These are phyloP conservation scores for Gnomoniopsis smithogilvyi DNA, from an alignment of 2,329 filamentous ascomycete genomes.

Conservation along the genomic window DNA sequence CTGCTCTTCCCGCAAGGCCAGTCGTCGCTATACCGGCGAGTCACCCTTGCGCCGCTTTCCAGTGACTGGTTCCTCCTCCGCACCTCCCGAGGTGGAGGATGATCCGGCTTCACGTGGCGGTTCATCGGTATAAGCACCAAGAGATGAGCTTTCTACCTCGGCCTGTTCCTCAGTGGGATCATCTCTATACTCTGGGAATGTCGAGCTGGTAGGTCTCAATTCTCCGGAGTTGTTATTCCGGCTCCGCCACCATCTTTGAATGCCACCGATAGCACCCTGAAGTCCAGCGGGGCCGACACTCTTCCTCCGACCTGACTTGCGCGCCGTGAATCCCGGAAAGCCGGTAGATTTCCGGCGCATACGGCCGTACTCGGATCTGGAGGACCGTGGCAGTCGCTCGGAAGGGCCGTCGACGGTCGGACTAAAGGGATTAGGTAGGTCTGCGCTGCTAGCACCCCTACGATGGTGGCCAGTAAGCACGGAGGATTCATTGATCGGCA, in stretches of 20 bases:
- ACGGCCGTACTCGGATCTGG: slow-evolving; percentile 27
- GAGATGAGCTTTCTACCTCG: background rate
- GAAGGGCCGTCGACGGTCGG: background rate
- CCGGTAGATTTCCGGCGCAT: slow-evolving; percentile 57
- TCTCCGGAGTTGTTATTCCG: slow-evolving; percentile 10
- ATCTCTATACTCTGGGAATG: slow-evolving; percentile 19
- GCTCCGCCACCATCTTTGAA: slow-evolving; percentile 53
- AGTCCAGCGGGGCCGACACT: slow-evolving; percentile 34
- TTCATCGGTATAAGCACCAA: slow-evolving; percentile 3
- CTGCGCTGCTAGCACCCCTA: slow-evolving; percentile 25
- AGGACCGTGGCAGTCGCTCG: slow-evolving; percentile 5
- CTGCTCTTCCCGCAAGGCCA: too few relatives aligned
- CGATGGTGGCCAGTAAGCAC: slow-evolving; percentile 33
- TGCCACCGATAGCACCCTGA: slow-evolving; percentile 48
- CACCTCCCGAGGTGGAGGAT: background rate
- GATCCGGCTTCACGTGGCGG: background rate
- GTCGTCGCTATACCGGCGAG: slow-evolving; percentile 16
- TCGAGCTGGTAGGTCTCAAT: slow-evolving; percentile 7
- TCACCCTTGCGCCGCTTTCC: slow-evolving; percentile 14
- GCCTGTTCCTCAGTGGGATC: slow-evolving; percentile 5
- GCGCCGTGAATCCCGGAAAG: slow-evolving; percentile 58
- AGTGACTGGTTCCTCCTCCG: background rate
- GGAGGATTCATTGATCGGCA: slow-evolving; percentile 37
- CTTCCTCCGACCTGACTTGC: slow-evolving; percentile 38
- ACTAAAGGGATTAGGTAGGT: slow-evolving; percentile 17